phyloP scores from a whole-genome alignment of 2,329 filamentous ascomycete genomes.

The Parastagonospora nodorum region DNA sequence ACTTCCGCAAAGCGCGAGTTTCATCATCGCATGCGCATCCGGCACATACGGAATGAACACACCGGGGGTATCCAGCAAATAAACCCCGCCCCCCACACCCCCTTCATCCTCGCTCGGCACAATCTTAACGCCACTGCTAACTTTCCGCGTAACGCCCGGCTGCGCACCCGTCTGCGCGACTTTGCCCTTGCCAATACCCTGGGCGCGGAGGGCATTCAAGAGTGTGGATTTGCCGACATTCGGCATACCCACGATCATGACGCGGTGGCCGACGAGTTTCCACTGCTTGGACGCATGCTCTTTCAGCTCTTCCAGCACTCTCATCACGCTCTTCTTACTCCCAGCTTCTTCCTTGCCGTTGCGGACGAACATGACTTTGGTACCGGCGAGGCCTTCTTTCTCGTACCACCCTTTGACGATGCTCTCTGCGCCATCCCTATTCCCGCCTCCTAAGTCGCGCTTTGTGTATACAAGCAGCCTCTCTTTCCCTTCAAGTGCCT shows the following conservation, averaged over 20 bases:
- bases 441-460: slow-evolving; percentile 59
- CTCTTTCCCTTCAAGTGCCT: slow-evolving; percentile 71
- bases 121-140: slow-evolving; percentile 83
- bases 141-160: slow-evolving; percentile 86
- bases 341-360: slow-evolving; percentile 31
- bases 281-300: slow-evolving; percentile 56
- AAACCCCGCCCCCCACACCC: slow-evolving; percentile 64
- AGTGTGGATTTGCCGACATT: slow-evolving; percentile 96
- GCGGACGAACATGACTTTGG: slow-evolving; percentile 59
- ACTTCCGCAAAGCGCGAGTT: slow-evolving; percentile 86
- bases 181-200: slow-evolving; percentile 70
- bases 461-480: slow-evolving; percentile 92
- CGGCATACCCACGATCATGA: slow-evolving; percentile 94
- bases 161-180: slow-evolving; percentile 83
- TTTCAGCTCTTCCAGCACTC: slow-evolving; percentile 58
- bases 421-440: slow-evolving; percentile 49
- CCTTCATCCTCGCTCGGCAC: slow-evolving; percentile 57
- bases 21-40: slow-evolving; percentile 87
- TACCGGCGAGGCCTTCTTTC: slow-evolving; percentile 38
- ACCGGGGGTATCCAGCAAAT: slow-evolving; percentile 88
- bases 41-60: slow-evolving; percentile 93
- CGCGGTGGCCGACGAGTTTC: slow-evolving; percentile 78
- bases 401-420: slow-evolving; percentile 60
- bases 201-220: slow-evolving; percentile 80
- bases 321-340: slow-evolving; percentile 26